Evolutionary conservation across 176 grass and related monocot species (phyloP).

Genomic region (Aegilops tauschii): DNA sequence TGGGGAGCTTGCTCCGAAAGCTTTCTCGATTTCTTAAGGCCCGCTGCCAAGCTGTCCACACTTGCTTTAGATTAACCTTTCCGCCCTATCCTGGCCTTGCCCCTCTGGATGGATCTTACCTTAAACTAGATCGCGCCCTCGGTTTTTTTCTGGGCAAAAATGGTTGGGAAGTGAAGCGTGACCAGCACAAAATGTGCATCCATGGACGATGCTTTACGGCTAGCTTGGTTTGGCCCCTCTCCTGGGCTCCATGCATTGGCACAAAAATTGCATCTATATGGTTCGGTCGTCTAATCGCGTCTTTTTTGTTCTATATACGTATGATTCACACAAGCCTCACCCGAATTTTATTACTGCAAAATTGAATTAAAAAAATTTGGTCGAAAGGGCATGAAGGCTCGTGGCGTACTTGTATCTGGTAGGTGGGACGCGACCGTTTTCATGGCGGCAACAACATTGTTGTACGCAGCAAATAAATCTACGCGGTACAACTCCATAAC

Average conservation of each 20-base stretch:
- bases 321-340: neutral
- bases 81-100: neutral
- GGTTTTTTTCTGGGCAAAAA: neutral
- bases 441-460: neutral
- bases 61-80: neutral
- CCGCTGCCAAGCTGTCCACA: neutral
- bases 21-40: slow-evolving; percentile 22
- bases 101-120: slow-evolving; percentile 16
- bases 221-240: neutral
- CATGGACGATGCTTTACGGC: neutral
- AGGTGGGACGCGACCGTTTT: neutral
- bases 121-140: slow-evolving; percentile 2
- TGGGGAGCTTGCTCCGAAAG: slow-evolving; percentile 10
- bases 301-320: neutral
- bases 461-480: neutral
- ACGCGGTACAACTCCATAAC: neutral
- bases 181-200: neutral
- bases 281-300: neutral
- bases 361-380: no score
- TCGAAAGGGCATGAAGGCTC: neutral
- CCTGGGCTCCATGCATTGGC: neutral
- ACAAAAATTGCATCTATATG: neutral
- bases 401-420: neutral
- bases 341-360: neutral
- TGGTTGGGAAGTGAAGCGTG: neutral